Percentiles rank a stretch among this genome's conserved stretches.
phyloP scores from a whole-genome alignment of 257 asterid genomes.

The Ilex aquifolium region DNA sequence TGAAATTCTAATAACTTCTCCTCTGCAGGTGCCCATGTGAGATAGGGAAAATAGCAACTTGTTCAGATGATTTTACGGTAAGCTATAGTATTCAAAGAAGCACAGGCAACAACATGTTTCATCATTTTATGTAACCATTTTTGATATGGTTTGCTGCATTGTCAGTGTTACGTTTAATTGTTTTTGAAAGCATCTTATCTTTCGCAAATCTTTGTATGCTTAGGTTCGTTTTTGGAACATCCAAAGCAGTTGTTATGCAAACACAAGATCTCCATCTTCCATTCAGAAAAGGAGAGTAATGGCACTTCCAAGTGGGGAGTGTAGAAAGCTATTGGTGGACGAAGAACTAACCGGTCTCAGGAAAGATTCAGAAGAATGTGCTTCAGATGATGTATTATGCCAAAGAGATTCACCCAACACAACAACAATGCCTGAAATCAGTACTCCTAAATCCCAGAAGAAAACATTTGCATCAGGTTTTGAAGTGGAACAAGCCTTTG shows the following conservation, averaged over 20 bases:
- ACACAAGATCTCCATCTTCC: slow-evolving; percentile 70
- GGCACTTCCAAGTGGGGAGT: slow-evolving; percentile 49
- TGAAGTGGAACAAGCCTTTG: slow-evolving; percentile 33
- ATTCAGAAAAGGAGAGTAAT: slow-evolving; percentile 57
- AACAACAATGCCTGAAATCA: slow-evolving; percentile 23
- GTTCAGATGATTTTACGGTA: slow-evolving; percentile 96
- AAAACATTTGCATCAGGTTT: slow-evolving; percentile 28
- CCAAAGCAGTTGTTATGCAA: slow-evolving; percentile 66
- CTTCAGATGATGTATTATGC: slow-evolving; percentile 8
- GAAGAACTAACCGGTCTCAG: slow-evolving; percentile 26
- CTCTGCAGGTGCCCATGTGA: slow-evolving; percentile 72
- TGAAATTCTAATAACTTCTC: slow-evolving; percentile 13
- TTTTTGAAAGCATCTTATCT: neutral
- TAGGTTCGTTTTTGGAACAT: slow-evolving; percentile 85
- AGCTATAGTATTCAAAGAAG: slow-evolving; percentile 12
- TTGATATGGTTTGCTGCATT: too few species aligned
- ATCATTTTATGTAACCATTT: too few species aligned
- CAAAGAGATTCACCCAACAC: slow-evolving; percentile 26
- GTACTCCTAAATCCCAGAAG: slow-evolving; percentile 70
- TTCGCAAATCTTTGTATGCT: neutral
- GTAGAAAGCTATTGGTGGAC: slow-evolving; percentile 57
- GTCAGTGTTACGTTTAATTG: too few species aligned
- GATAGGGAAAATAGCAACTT: slow-evolving; percentile 82
- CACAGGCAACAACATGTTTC: neutral
- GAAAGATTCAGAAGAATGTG: slow-evolving; percentile 11